Evolutionary conservation across 1,139 yeast genomes (phyloP).

Genomic region (Geotrichum restrictum): DNA sequence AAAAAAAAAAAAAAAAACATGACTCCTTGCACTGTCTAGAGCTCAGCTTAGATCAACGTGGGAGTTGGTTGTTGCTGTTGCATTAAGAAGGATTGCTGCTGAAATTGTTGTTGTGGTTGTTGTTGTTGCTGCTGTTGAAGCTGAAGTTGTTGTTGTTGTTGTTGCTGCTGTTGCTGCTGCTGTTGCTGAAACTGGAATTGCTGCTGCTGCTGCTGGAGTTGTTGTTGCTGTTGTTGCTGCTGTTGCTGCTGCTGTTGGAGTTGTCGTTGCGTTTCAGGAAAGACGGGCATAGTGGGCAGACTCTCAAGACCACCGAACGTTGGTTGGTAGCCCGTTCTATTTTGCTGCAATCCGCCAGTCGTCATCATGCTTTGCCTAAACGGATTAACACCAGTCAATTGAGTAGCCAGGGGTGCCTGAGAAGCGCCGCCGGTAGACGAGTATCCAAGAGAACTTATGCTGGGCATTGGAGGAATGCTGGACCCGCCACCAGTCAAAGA

Average conservation of each 20-base stretch:
- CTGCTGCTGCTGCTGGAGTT: constrained; percentile 6
- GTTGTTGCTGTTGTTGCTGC: constrained; percentile 1
- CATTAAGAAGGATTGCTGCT: not conserved
- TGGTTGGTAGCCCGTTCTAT: constrained; percentile 8
- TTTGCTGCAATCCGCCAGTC: not conserved
- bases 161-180: not conserved
- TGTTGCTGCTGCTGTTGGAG: constrained; percentile 3
- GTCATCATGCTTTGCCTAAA: constrained; percentile 16
- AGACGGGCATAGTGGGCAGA: constrained; percentile 1
- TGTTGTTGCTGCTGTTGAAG: not conserved
- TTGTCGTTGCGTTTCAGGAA: not conserved
- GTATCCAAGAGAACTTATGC: constrained; percentile 13
- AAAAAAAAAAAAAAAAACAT: not conserved
- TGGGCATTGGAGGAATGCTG: constrained; percentile 11
- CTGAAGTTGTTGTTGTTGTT: too few species aligned
- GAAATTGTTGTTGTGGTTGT: not conserved
- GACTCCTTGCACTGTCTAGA: not conserved
- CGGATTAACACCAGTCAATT: constrained; percentile 20
- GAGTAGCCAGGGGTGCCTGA: constrained; percentile 11
- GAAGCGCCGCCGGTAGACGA: not conserved
- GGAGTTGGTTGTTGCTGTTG: constrained; percentile 5
- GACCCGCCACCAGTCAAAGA: constrained; percentile 26
- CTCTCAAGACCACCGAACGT: constrained; percentile 10
- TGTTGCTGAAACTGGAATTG: not conserved
- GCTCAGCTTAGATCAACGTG: not conserved